Percentiles rank a stretch among this genome's conserved stretches.
Evolutionary conservation across 1,284 basidiomycete species (phyloP).

Genomic region (Ustilago tritici): DNA sequence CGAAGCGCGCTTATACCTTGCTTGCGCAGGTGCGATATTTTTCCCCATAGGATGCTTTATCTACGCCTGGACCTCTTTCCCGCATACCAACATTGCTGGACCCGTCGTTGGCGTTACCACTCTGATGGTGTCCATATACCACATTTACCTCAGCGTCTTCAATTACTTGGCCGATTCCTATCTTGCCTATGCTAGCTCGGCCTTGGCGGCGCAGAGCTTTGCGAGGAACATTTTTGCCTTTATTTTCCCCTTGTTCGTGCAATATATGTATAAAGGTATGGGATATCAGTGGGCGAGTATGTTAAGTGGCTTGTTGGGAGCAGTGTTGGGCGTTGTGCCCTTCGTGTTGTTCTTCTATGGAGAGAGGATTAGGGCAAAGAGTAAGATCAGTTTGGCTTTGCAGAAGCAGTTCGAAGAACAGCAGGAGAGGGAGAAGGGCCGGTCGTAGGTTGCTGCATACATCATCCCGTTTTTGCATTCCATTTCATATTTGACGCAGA

Average conservation of each 20-base stretch:
- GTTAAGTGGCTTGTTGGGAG: constrained; percentile 76
- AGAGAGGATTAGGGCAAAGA: constrained; percentile 75
- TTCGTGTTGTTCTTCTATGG: constrained; percentile 77
- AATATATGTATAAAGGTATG: constrained; percentile 74
- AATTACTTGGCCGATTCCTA: constrained; percentile 73
- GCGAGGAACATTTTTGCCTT: constrained; percentile 73
- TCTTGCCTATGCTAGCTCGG: constrained; percentile 78
- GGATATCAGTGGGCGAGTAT: constrained; percentile 80
- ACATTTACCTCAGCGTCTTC: constrained; percentile 70
- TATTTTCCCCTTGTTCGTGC: constrained; percentile 53
- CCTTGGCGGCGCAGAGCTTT: constrained; percentile 81
- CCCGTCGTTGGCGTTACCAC: constrained; percentile 68
- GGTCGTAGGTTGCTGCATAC: background rate
- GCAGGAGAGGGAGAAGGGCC: constrained; percentile 15
- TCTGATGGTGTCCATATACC: constrained; percentile 59
- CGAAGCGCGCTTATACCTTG: constrained; percentile 72
- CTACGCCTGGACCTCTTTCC: constrained; percentile 68
- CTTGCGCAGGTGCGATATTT: constrained; percentile 42
- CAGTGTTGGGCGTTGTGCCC: constrained; percentile 76
- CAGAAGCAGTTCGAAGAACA: constrained; percentile 25
- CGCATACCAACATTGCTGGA: constrained; percentile 49
- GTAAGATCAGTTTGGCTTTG: constrained; percentile 72
- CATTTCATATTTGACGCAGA: background rate
- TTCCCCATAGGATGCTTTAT: constrained; percentile 63
- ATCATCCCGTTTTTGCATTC: background rate